Evolutionary conservation across 345 rosid genomes (phyloP).

Genomic region (Conringia planisiliqua): DNA sequence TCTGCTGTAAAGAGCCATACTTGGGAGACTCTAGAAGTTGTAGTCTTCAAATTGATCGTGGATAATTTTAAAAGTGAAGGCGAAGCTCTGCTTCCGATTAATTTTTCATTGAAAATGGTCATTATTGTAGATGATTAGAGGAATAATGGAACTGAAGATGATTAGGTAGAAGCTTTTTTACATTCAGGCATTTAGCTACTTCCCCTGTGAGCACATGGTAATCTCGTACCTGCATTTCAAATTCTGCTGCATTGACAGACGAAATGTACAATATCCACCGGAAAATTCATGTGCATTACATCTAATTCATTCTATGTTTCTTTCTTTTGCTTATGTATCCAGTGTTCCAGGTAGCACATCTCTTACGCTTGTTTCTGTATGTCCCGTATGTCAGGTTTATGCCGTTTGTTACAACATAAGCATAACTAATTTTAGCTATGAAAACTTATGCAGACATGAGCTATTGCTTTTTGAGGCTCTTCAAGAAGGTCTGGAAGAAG

Average conservation of each 20-base stretch:
- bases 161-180: background rate
- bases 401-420: background rate
- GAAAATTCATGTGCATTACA: too few species aligned
- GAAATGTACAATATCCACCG: background rate
- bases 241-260: background rate
- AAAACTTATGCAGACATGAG: slow-evolving; percentile 54
- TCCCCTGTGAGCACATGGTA: background rate
- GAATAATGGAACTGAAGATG: background rate
- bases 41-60: background rate
- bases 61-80: background rate
- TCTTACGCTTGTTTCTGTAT: background rate
- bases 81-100: background rate
- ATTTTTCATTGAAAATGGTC: background rate
- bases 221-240: background rate
- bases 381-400: background rate
- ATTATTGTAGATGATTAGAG: background rate
- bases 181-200: background rate
- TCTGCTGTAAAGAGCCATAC: background rate
- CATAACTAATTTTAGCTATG: background rate
- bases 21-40: background rate
- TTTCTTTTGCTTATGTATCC: too few species aligned
- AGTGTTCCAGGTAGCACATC: background rate
- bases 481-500: slow-evolving; percentile 87
- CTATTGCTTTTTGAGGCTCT: slow-evolving; percentile 84
- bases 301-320: too few species aligned